These are phyloP conservation scores for Botryotinia calthae DNA, from an alignment of 2,329 filamentous ascomycete genomes.

Conservation along the genomic window DNA sequence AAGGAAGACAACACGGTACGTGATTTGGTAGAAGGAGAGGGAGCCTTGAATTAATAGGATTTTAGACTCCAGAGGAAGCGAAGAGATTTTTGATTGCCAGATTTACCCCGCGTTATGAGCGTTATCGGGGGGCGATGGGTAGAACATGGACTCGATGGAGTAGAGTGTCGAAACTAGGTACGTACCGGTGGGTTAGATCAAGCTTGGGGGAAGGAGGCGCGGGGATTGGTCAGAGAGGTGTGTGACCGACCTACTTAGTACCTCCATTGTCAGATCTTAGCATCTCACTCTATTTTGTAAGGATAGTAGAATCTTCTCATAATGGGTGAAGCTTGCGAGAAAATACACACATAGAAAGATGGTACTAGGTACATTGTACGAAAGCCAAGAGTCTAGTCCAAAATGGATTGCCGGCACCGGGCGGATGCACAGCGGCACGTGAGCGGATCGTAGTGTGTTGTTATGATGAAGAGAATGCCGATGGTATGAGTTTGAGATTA, in stretches of 20 bases:
- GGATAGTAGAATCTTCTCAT: neutral
- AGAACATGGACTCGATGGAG: neutral
- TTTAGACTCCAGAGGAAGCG: slow-evolving; percentile 1
- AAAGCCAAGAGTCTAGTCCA: neutral
- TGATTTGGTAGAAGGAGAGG: neutral
- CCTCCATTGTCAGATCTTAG: neutral
- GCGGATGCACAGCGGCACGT: neutral
- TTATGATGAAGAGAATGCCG: neutral
- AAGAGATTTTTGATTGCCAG: neutral
- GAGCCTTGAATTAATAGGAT: neutral
- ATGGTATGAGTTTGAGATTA: neutral
- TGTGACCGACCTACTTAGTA: neutral
- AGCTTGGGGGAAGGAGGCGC: neutral
- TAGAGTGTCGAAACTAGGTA: neutral
- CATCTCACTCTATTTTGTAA: neutral
- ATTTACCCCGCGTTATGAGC: neutral
- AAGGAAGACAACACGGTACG: neutral
- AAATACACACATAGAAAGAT: neutral
- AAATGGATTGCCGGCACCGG: neutral
- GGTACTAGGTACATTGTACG: neutral
- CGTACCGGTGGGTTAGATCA: neutral
- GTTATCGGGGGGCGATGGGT: neutral
- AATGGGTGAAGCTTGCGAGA: neutral
- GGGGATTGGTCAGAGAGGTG: neutral
- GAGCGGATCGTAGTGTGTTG: neutral